Evolutionary conservation across 2,329 filamentous ascomycete genomes (phyloP), one percentile per base, ranked within the genome.

Genomic region (Phyllosticta ampelicida): DNA sequence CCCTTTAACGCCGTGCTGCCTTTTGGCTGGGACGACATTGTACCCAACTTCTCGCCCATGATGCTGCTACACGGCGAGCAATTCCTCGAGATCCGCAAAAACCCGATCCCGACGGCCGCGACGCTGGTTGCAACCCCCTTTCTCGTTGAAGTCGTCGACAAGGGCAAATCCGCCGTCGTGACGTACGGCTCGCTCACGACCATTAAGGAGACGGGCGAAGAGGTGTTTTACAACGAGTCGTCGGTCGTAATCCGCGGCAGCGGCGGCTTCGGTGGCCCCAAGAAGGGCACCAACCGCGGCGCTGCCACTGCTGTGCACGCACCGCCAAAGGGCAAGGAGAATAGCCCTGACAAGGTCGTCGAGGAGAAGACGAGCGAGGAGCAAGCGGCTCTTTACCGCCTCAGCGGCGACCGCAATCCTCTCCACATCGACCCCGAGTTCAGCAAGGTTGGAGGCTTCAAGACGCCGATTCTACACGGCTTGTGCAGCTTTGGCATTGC

Each of bases 31-130:
- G 83, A 85, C 68, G 84, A 91, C 59, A 82, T 99, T 61, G 87
- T 97, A 26, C 90, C 91, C 72, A 95, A 97, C 80, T 99, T 96
- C 80, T 90, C 84, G 44, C 92, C 91, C 62, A 96, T 96, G 90
- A 96, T 96, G 90, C 84, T 99, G 54, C 86, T 99, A 21, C 94
- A 99, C 77, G 94, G 94, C 70, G 94, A 99, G 80, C 94, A 99
- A 75, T 99, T 91, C 77, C 89, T 99, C 63, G 94, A 99, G 76
- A 82, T 99, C 68, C 85, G 86, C 70, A 90, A 92, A 74, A 95
- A 85, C 77, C 94, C 94, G 48, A 87, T 97, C 66, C 92, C 92
- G 36, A 96, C 91, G 29, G 81, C 85, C 58, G 90, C 82, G 54
- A 86, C 84, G 59, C 85, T 95, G 54, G 73, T 88, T 65, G 89